phyloP scores from a whole-genome alignment of 441 rosid genomes.

The Populus hybrid region DNA sequence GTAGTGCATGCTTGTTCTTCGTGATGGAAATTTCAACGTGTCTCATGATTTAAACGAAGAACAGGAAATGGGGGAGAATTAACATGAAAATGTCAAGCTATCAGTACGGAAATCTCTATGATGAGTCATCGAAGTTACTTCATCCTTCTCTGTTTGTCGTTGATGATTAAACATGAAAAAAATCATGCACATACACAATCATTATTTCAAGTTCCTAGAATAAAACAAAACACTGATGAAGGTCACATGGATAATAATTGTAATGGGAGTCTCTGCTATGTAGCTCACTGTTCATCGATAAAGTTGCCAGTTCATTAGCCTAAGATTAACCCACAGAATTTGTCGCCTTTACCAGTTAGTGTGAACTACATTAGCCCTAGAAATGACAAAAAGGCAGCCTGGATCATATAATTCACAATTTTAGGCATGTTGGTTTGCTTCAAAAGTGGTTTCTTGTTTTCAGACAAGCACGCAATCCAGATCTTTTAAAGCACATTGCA shows the following conservation, averaged over 20 bases:
- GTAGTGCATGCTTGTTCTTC: not conserved
- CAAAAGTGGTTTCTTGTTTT: constrained; percentile 1
- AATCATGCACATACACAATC: constrained; percentile 1
- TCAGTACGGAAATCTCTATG: not conserved
- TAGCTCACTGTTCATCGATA: not conserved
- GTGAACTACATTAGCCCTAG: not conserved
- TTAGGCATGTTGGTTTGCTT: not conserved
- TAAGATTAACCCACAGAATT: not conserved
- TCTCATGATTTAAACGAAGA: constrained; percentile 6
- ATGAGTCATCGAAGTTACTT: not conserved
- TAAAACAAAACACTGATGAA: constrained; percentile 8
- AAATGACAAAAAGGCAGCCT: not conserved
- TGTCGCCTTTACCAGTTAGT: not conserved
- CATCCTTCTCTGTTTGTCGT: not conserved
- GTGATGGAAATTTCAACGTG: constrained; percentile 1
- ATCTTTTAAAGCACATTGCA: not conserved
- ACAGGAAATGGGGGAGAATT: constrained; percentile 2
- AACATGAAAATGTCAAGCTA: not conserved
- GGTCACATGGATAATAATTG: constrained; percentile 10
- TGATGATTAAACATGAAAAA: constrained; percentile 7
- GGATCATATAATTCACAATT: not conserved
- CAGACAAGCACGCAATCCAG: not conserved
- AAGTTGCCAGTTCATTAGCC: not conserved
- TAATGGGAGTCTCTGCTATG: not conserved
- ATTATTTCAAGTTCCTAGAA: not conserved